These are phyloP conservation scores for Bothriochloa decipiens DNA, from an alignment of 176 grass and related monocot species.

Conservation along the genomic window DNA sequence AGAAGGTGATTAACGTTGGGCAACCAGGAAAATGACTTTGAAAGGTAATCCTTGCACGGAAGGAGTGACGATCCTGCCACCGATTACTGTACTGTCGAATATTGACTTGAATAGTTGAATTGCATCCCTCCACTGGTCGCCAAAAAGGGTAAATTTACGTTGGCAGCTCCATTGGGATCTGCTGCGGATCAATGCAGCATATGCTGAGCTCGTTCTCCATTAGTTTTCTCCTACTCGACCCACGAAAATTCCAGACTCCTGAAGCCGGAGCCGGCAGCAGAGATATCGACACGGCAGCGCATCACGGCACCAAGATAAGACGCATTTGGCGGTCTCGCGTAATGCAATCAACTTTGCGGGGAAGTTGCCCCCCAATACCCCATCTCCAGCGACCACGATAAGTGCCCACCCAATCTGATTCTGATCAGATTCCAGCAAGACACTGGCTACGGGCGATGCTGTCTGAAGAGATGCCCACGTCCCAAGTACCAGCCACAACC, in stretches of 20 bases:
- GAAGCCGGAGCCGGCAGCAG: no score
- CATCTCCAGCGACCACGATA: background rate
- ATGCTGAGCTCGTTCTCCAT: background rate
- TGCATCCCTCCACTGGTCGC: background rate
- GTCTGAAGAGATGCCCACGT: background rate
- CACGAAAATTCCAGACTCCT: background rate
- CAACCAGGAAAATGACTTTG: background rate
- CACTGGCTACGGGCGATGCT: background rate
- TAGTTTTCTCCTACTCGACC: background rate
- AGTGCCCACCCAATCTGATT: background rate
- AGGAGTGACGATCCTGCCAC: no score
- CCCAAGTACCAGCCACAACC: background rate
- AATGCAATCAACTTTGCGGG: background rate
- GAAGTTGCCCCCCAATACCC: background rate
- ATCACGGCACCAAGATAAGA: background rate
- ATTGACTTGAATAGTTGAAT: no score
- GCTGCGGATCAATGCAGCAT: background rate
- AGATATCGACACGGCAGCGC: no score
- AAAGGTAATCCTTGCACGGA: no score
- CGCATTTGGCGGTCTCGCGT: background rate
- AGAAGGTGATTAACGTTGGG: background rate
- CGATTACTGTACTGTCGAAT: no score
- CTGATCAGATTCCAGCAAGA: constrained; percentile 1
- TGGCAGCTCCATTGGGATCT: no score
- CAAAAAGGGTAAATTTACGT: background rate